phyloP scores from a whole-genome alignment of 2,329 filamentous ascomycete species.

The Curvularia verruculosa region DNA sequence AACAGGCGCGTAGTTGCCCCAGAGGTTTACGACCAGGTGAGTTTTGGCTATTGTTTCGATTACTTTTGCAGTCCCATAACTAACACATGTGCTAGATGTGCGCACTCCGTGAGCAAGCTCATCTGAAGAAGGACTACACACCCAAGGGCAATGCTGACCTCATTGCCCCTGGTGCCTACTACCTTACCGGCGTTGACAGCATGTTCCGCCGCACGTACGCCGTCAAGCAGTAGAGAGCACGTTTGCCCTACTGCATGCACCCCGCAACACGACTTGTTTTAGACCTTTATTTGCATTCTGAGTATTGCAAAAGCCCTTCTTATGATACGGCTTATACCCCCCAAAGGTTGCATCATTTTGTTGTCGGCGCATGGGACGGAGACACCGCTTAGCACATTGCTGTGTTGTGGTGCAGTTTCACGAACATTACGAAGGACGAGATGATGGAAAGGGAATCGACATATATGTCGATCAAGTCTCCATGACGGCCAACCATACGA shows the following conservation, averaged over 20 bases:
- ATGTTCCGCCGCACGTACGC: constrained; percentile 59
- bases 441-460: constrained; percentile 15
- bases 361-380: constrained; percentile 25
- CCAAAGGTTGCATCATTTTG: constrained; percentile 29
- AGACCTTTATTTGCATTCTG: constrained; percentile 38
- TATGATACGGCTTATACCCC: constrained; percentile 39
- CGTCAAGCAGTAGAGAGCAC: constrained; percentile 53
- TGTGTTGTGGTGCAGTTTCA: constrained; percentile 11
- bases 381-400: constrained; percentile 8
- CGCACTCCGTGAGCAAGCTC: constrained; percentile 58
- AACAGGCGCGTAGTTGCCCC: constrained; percentile 54
- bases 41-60: constrained; percentile 21
- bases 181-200: constrained; percentile 57
- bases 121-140: constrained; percentile 58
- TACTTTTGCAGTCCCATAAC: constrained; percentile 25
- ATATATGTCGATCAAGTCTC: constrained; percentile 18
- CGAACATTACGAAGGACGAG: constrained; percentile 25
- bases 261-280: constrained; percentile 27
- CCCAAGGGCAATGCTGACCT: constrained; percentile 53
- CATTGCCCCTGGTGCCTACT: constrained; percentile 58
- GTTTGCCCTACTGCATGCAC: constrained; percentile 11
- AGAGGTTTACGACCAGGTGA: constrained; percentile 56
- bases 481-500: constrained; percentile 13
- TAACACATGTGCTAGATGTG: constrained; percentile 53
- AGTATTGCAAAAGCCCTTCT: constrained; percentile 46